phyloP scores from a whole-genome alignment of 345 rosid species.

The Ricinus communis region DNA sequence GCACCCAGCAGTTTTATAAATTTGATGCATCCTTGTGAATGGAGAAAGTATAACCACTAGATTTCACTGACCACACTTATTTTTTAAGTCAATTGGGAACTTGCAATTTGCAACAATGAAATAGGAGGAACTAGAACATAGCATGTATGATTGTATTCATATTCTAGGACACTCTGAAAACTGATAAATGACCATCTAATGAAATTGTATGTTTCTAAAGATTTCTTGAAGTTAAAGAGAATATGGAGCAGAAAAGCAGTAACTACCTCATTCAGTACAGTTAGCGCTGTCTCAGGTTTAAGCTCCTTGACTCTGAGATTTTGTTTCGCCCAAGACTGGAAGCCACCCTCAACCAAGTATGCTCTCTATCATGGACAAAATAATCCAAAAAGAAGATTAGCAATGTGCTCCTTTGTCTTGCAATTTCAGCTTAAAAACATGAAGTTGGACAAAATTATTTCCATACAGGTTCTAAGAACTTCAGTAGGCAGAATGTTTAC shows the following conservation, averaged over 20 bases:
- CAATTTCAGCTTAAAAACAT: not conserved
- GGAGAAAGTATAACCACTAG: not conserved
- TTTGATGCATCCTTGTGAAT: not conserved
- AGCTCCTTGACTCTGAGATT: conserved; percentile 79
- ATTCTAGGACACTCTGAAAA: not conserved
- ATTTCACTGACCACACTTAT: not conserved
- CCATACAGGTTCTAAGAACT: not conserved
- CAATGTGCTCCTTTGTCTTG: conserved; percentile 2
- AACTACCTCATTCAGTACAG: conserved; percentile 79
- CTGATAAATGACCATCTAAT: not conserved
- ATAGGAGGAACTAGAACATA: not conserved
- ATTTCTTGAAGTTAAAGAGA: not conserved
- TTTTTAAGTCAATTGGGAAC: not conserved
- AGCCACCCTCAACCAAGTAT: conserved; percentile 84
- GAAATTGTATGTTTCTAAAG: not conserved
- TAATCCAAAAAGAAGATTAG: conserved; percentile 16
- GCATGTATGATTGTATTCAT: not conserved
- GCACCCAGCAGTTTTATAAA: too few species aligned
- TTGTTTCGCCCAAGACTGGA: conserved; percentile 72
- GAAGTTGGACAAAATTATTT: not conserved
- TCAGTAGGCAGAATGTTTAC: not conserved
- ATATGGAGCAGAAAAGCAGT: conserved; percentile 6
- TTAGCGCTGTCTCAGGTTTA: conserved; percentile 72
- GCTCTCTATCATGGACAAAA: conserved; percentile 52
- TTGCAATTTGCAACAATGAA: not conserved